A percentile compares a stretch with the other conserved stretches of the same genome.
Conservation (phyloP, 1,284 basidiomycete genomes). For the Boletus calvinii region DNA sequence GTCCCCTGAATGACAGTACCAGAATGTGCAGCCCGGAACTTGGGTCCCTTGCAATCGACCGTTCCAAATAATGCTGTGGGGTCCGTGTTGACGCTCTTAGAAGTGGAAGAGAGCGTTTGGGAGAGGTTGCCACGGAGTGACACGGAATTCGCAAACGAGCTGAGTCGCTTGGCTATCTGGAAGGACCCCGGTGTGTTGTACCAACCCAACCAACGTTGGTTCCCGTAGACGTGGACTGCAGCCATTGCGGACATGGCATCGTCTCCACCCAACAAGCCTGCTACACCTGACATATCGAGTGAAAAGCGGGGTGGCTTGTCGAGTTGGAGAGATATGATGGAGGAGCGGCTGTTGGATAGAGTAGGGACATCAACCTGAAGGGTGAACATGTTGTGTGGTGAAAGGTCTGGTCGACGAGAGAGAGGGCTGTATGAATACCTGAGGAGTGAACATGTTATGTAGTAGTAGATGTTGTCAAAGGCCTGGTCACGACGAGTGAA, state of each 20-base stretch:
- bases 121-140: neutral
- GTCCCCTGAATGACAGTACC: constrained; percentile 24
- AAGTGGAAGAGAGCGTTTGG: constrained; percentile 8
- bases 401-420: neutral
- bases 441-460: too few species aligned
- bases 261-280: too few species aligned
- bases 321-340: too few species aligned
- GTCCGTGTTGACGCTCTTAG: constrained; percentile 13
- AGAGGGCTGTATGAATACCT: too few species aligned
- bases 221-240: too few species aligned
- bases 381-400: neutral
- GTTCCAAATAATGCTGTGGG: constrained; percentile 16
- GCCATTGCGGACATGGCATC: too few species aligned
- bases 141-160: constrained; percentile 14
- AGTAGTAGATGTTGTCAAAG: too few species aligned
- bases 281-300: too few species aligned
- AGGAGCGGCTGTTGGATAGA: too few species aligned
- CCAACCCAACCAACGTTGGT: too few species aligned
- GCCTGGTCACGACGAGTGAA: too few species aligned
- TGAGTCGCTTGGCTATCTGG: constrained; percentile 19
- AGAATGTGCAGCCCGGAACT: constrained; percentile 18
- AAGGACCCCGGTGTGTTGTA: constrained; percentile 4
- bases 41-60: constrained; percentile 17
- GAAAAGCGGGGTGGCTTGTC: too few species aligned
- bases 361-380: neutral